These are phyloP conservation scores for Stemphylium vesicarium DNA, from an alignment of 2,329 filamentous ascomycete species.

Conservation along the genomic window DNA sequence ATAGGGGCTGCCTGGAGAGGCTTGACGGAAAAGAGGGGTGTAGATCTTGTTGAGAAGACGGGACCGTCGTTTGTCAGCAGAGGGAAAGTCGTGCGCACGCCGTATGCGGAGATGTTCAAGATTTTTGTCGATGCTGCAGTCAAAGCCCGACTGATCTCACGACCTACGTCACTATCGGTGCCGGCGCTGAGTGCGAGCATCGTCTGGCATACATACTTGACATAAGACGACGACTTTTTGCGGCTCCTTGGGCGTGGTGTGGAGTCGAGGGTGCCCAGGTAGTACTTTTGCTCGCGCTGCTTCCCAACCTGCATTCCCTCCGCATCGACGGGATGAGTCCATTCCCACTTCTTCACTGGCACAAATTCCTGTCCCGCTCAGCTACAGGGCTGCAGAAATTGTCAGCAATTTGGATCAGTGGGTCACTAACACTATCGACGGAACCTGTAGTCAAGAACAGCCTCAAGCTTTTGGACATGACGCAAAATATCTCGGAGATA, in stretches of 20 bases:
- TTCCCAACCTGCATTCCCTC: not conserved
- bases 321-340: not conserved
- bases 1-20: slow-evolving; percentile 4
- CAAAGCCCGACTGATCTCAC: not conserved
- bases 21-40: not conserved
- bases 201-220: slow-evolving; percentile 3
- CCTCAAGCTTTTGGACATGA: slow-evolving; percentile 1
- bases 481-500: not conserved
- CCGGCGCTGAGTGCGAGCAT: not conserved
- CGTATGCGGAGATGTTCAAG: not conserved
- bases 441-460: not conserved
- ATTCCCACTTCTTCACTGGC: slow-evolving; percentile 3
- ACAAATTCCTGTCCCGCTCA: slow-evolving; percentile 5
- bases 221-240: slow-evolving; percentile 3
- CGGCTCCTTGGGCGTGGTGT: not conserved
- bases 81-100: not conserved
- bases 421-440: not conserved
- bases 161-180: not conserved
- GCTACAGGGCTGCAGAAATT: not conserved
- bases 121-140: not conserved
- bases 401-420: not conserved
- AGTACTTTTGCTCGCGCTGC: not conserved
- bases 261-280: slow-evolving; percentile 4
- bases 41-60: not conserved
- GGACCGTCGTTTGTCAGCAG: not conserved